Evolutionary conservation across 495 filamentous ascomycete genomes (phyloP).

Genomic region (Tuber microsphaerosporum): DNA sequence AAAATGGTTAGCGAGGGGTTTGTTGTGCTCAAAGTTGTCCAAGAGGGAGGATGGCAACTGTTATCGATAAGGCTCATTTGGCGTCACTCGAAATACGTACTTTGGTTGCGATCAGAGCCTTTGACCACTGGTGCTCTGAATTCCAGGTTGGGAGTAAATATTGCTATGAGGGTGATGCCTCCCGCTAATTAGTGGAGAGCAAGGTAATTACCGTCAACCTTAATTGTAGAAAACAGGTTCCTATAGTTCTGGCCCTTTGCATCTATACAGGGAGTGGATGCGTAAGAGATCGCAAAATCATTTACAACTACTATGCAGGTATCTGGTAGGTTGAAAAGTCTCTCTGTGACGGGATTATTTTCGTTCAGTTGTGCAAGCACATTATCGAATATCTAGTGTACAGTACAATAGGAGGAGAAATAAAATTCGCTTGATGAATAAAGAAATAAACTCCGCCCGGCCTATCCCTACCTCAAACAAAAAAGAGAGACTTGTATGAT

Average conservation of each 20-base stretch:
- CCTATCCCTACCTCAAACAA: slow-evolving; percentile 9
- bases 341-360: background rate
- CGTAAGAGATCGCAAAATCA: background rate
- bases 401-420: background rate
- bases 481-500: slow-evolving; percentile 5
- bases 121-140: background rate
- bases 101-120: background rate
- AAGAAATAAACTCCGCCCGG: background rate
- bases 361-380: background rate
- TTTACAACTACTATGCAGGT: background rate
- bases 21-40: slow-evolving; percentile 5
- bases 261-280: background rate
- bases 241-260: background rate
- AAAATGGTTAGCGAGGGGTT: background rate
- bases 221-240: background rate
- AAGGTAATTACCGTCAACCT: background rate
- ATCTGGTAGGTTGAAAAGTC: background rate
- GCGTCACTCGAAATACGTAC: background rate
- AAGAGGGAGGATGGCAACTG: background rate
- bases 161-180: background rate
- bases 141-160: background rate
- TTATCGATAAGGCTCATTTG: background rate
- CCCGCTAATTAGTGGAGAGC: background rate
- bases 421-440: background rate
- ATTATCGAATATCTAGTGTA: background rate